These are phyloP conservation scores for Pelagomonas calceolata DNA, from an alignment of 108 stramenopile genomes.

Conservation along the genomic window DNA sequence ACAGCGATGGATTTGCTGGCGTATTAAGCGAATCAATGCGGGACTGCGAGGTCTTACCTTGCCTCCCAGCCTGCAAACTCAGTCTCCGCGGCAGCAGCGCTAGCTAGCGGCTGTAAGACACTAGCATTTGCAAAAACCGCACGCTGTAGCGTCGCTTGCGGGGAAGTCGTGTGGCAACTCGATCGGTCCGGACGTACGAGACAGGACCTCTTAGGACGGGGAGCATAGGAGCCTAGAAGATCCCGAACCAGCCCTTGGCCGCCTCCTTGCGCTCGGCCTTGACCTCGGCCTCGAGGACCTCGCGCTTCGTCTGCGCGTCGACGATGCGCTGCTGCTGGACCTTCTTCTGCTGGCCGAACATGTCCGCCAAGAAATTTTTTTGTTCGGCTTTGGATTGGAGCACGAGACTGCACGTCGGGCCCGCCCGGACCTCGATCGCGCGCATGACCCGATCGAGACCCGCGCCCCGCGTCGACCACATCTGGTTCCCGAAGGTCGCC, in stretches of 20 bases:
- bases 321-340: conserved; percentile 11
- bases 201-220: too few relatives aligned
- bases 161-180: too few relatives aligned
- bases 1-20: too few relatives aligned
- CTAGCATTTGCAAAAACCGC: too few relatives aligned
- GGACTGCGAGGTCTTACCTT: too few relatives aligned
- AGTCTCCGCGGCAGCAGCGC: too few relatives aligned
- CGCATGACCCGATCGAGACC: conserved; percentile 74
- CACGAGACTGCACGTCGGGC: conserved; percentile 20
- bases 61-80: too few relatives aligned
- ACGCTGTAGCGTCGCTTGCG: too few relatives aligned
- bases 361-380: not conserved
- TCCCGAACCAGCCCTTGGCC: conserved; percentile 25
- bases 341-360: not conserved
- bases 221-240: too few relatives aligned
- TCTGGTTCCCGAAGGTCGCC: conserved; percentile 88
- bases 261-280: conserved; percentile 22
- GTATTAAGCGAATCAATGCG: too few relatives aligned
- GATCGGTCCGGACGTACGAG: too few relatives aligned
- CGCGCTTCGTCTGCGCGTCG: conserved; percentile 16
- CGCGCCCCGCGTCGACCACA: conserved; percentile 79
- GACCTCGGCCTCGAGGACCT: conserved; percentile 23
- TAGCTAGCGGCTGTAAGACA: too few relatives aligned
- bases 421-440: conserved; percentile 65
- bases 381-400: conserved; percentile 22